Conservation (phyloP, 2,329 filamentous ascomycete species). For the Phyllosticta ampelicida region DNA sequence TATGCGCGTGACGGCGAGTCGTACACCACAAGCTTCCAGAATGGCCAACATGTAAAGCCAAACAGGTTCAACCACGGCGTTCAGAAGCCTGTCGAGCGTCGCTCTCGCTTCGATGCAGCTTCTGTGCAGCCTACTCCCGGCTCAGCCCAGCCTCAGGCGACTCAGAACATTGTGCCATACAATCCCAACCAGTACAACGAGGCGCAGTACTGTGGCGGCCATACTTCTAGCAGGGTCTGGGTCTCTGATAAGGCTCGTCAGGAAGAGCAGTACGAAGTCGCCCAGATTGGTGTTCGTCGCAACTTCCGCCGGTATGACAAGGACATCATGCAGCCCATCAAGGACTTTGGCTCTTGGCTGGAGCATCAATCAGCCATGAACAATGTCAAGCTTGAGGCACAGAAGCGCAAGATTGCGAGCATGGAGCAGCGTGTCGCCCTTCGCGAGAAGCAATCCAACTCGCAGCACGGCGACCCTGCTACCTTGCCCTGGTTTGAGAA, state of each 20-base stretch:
- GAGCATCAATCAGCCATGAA: constrained; percentile 3
- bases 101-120: background rate
- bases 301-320: constrained; percentile 6
- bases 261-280: constrained; percentile 1
- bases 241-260: background rate
- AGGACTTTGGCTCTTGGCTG: constrained; percentile 7
- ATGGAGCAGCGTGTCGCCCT: background rate
- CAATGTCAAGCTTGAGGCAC: background rate
- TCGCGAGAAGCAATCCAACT: background rate
- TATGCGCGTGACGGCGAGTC: background rate
- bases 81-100: background rate
- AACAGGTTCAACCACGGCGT: background rate
- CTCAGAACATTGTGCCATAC: background rate
- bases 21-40: background rate
- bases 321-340: constrained; percentile 1
- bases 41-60: background rate
- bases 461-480: background rate
- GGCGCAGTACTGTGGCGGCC: background rate
- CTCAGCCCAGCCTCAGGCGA: background rate
- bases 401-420: constrained; percentile 3
- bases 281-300: constrained; percentile 6
- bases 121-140: background rate
- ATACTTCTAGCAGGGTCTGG: constrained; percentile 7
- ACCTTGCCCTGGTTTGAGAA: background rate
- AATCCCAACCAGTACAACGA: background rate